Evolutionary conservation across 257 asterid genomes (phyloP), one percentile per base, ranked within the genome.

Genomic region (Scutellaria minor): DNA sequence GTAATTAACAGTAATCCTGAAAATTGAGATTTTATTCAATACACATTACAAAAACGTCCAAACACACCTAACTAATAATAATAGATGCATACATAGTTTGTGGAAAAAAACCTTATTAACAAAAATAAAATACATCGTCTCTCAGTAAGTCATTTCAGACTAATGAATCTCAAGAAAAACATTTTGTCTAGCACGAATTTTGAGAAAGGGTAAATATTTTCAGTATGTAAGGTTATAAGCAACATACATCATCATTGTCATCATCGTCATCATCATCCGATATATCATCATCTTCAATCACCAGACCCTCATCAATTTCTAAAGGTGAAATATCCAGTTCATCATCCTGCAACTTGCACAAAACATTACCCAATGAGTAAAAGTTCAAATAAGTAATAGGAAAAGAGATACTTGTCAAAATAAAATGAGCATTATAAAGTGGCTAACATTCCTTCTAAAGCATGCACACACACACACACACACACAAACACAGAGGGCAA

Each of bases 261-360:
- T 79, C 82, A 11, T 83, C 83, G 0, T 82, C 96, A 3, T 91
- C 95, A 3, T 91, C 98, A 75, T 92, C 97, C 7, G 99, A 95
- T 47, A 95, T 82, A 76, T 95, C 98, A 65, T 92, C 99, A 79
- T 92, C 96, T 79, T 92, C 98, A 79, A 92, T 95, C 83, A 95
- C 96, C 90, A 90, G 83, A 50, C 96, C 89, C 58, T 90, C 98
- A 64, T 92, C 96, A 70, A 90, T 82, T 76, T 89, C 98, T 37
- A 89, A 84, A 15, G 97, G 96, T 37, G 96, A 86, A 66, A 85
- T 84, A 75, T 85, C 95, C 85, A 95, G 79, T 68, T 89, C 99
- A 63, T 95, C 98, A 70, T 90, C 99, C 99, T 95, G 87, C 77
- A 76, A 67, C 37, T n/a, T 68, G 31, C 71, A 78, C 56, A 73